Percentiles rank a stretch among this genome's conserved stretches.
These are phyloP conservation scores for Yamadazyma trypodendri DNA, from an alignment of 1,139 yeast species.

Conservation along the genomic window DNA sequence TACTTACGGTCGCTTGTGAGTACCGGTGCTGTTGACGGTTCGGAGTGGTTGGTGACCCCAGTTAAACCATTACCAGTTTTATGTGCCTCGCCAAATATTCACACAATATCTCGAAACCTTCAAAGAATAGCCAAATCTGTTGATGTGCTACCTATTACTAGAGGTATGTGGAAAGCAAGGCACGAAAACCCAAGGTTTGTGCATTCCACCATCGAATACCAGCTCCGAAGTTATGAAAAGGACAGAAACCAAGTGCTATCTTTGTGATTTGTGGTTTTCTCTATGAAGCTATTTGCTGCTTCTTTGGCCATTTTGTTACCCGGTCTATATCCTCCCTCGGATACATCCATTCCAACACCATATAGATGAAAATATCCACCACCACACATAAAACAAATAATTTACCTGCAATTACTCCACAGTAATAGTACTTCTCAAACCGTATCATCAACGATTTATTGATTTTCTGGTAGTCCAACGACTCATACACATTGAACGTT, in stretches of 20 bases:
- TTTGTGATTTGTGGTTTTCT: not conserved
- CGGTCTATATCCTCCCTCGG: constrained; percentile 69
- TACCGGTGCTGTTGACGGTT: constrained; percentile 7
- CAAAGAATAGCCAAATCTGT: constrained; percentile 16
- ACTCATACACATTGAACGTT: constrained; percentile 78
- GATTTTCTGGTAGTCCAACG: constrained; percentile 43
- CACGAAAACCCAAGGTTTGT: constrained; percentile 18
- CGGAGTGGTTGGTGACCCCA: constrained; percentile 22
- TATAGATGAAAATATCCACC: constrained; percentile 68
- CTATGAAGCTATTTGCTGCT: constrained; percentile 6
- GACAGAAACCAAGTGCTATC: not conserved
- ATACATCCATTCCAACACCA: constrained; percentile 64
- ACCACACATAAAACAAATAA: constrained; percentile 75
- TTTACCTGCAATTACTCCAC: constrained; percentile 85
- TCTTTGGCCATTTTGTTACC: constrained; percentile 76
- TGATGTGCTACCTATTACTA: constrained; percentile 10
- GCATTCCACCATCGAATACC: constrained; percentile 8
- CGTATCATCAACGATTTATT: constrained; percentile 49
- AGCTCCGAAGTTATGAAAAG: not conserved
- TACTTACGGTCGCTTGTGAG: constrained; percentile 27
- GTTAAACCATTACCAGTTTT: not conserved
- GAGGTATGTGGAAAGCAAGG: constrained; percentile 22
- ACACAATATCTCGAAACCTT: constrained; percentile 15
- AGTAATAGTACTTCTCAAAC: constrained; percentile 61
- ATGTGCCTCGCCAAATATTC: constrained; percentile 7